phyloP scores from a whole-genome alignment of 1,284 basidiomycete species.

The Ustilago hordei region DNA sequence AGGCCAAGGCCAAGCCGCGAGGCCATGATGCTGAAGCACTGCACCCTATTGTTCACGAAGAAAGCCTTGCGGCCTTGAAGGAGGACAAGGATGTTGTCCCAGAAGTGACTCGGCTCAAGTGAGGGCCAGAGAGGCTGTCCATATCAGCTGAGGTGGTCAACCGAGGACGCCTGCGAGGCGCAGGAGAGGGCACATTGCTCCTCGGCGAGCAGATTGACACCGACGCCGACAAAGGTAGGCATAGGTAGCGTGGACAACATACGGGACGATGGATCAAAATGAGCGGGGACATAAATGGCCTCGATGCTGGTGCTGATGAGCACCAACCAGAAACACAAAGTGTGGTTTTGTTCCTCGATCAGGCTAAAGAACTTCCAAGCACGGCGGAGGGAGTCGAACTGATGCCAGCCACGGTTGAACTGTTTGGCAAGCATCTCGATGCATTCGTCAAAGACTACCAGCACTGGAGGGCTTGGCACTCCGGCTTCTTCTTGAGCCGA shows the following conservation, averaged over 20 bases:
- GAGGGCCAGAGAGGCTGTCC: constrained; percentile 19
- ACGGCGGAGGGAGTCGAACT: not conserved
- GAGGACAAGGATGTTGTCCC: constrained; percentile 2
- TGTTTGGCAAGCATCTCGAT: not conserved
- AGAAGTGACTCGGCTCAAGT: not conserved
- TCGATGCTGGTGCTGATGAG: not conserved
- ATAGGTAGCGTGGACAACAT: too few relatives aligned
- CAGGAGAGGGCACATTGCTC: not conserved
- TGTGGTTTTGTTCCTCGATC: not conserved
- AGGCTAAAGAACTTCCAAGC: not conserved
- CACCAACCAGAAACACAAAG: not conserved
- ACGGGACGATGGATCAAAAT: not conserved
- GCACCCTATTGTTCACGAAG: not conserved
- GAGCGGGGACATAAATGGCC: not conserved
- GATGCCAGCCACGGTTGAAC: not conserved
- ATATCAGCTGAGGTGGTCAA: not conserved
- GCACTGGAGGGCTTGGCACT: not conserved
- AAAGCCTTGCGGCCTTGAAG: not conserved
- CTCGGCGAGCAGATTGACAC: too few relatives aligned
- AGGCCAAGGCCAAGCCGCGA: constrained; percentile 12
- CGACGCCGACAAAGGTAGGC: not conserved
- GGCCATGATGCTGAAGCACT: constrained; percentile 14
- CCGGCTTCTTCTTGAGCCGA: too few relatives aligned
- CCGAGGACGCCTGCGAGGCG: not conserved
- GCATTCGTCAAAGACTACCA: not conserved